Evolutionary conservation across 108 stramenopile genomes (phyloP).

Genomic region (Skeletonema tropicum): DNA sequence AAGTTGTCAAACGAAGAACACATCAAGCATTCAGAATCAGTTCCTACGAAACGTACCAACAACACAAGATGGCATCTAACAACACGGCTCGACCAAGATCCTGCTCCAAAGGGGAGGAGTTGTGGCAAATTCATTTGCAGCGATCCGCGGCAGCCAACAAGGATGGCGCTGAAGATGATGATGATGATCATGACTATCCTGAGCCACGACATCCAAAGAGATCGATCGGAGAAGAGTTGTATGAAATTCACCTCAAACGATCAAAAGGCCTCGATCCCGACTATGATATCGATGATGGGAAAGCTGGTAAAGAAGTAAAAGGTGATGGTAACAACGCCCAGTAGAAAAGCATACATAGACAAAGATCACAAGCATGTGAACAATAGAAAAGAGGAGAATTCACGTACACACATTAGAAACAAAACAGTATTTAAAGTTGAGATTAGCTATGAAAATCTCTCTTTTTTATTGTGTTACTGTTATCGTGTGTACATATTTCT

Average conservation of each 20-base stretch:
- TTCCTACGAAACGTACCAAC: neutral
- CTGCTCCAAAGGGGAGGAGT: constrained; percentile 61
- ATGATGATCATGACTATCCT: constrained; percentile 48
- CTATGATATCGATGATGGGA: constrained; percentile 31
- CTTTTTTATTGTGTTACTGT: neutral
- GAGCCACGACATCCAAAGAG: constrained; percentile 39
- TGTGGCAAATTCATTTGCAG: constrained; percentile 68
- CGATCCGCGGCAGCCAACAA: constrained; percentile 44
- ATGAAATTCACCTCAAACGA: constrained; percentile 67
- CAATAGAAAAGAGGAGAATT: neutral
- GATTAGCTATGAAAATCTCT: neutral
- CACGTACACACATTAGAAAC: neutral
- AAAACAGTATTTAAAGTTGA: neutral
- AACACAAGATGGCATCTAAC: neutral
- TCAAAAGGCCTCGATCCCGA: constrained; percentile 56
- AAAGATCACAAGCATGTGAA: too few species aligned
- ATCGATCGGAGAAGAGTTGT: constrained; percentile 72
- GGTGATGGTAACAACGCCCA: too few species aligned
- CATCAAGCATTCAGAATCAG: neutral
- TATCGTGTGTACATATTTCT: constrained; percentile 3
- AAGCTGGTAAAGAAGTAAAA: neutral
- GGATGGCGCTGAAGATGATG: constrained; percentile 53
- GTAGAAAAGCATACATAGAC: neutral
- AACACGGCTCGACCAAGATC: neutral
- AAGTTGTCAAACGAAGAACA: too few species aligned